These are phyloP conservation scores for Chalciporus sp. DNA, from an alignment of 1,284 basidiomycete genomes.

Conservation along the genomic window DNA sequence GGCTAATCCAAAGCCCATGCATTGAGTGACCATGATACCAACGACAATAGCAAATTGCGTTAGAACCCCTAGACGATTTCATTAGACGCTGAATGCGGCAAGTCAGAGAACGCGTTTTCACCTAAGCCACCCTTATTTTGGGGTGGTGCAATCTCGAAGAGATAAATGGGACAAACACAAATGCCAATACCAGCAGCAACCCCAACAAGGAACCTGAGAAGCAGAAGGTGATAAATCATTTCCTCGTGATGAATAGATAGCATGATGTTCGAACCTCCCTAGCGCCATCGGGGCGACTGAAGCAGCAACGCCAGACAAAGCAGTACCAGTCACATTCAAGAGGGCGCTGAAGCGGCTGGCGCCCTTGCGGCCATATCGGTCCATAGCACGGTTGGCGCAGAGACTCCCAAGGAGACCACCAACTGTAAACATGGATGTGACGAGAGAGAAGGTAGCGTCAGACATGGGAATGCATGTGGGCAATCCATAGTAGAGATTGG, in stretches of 20 bases:
- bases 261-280: constrained; percentile 56
- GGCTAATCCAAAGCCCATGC: constrained; percentile 63
- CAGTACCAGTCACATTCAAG: constrained; percentile 61
- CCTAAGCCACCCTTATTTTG: constrained; percentile 76
- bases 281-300: constrained; percentile 60
- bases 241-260: neutral
- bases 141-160: constrained; percentile 80
- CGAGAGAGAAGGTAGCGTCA: constrained; percentile 72
- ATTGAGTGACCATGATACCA: constrained; percentile 81
- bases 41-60: constrained; percentile 88
- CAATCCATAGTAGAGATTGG: constrained; percentile 37
- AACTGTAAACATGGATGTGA: constrained; percentile 86
- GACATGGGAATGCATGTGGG: constrained; percentile 79
- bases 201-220: constrained; percentile 71
- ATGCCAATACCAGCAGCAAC: constrained; percentile 82
- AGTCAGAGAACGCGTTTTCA: constrained; percentile 18
- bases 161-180: constrained; percentile 85
- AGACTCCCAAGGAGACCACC: constrained; percentile 85
- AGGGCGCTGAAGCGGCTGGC: constrained; percentile 62
- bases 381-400: constrained; percentile 70
- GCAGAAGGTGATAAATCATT: neutral
- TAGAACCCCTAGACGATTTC: constrained; percentile 62
- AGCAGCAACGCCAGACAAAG: constrained; percentile 65
- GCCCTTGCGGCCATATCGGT: constrained; percentile 67
- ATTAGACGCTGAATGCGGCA: constrained; percentile 10